Conservation (phyloP, 2,329 filamentous ascomycete species). For the Pseudocercospora musae region DNA sequence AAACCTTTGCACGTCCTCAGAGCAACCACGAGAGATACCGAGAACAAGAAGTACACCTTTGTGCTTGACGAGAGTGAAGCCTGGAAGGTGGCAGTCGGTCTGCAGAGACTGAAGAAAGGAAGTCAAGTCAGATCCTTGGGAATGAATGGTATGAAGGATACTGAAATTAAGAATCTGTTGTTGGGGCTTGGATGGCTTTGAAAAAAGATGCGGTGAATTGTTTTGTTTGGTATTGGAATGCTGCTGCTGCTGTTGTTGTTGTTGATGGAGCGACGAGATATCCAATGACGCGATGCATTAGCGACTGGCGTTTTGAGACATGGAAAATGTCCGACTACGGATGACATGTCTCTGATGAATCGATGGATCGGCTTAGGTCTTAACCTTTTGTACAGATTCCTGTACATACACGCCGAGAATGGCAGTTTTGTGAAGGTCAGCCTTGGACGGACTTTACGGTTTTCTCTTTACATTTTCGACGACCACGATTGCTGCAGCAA, state of each 20-base stretch:
- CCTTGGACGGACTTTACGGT: not conserved
- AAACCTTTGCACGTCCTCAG: slow-evolving; percentile 55
- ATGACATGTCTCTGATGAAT: not conserved
- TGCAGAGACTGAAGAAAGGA: slow-evolving; percentile 55
- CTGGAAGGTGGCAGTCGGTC: slow-evolving; percentile 60
- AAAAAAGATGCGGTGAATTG: too few species aligned
- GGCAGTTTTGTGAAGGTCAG: not conserved
- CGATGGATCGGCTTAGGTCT: not conserved
- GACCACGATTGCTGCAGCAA: not conserved
- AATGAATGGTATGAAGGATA: slow-evolving; percentile 51
- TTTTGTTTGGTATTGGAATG: not conserved
- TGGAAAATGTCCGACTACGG: not conserved
- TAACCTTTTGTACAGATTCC: not conserved
- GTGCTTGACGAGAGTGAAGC: slow-evolving; percentile 57
- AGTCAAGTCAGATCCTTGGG: slow-evolving; percentile 55
- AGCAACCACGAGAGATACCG: slow-evolving; percentile 56
- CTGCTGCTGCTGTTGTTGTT: too few species aligned
- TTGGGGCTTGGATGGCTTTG: slow-evolving; percentile 33
- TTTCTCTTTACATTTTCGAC: not conserved
- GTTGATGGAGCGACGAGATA: not conserved
- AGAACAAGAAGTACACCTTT: slow-evolving; percentile 61
- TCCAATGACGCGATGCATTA: not conserved
- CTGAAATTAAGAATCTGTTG: slow-evolving; percentile 41
- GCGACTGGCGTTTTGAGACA: not conserved
- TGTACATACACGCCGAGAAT: not conserved